Base-by-base conservation (phyloP, 1,139 yeast genomes). In the Candida mesenterica region DNA sequence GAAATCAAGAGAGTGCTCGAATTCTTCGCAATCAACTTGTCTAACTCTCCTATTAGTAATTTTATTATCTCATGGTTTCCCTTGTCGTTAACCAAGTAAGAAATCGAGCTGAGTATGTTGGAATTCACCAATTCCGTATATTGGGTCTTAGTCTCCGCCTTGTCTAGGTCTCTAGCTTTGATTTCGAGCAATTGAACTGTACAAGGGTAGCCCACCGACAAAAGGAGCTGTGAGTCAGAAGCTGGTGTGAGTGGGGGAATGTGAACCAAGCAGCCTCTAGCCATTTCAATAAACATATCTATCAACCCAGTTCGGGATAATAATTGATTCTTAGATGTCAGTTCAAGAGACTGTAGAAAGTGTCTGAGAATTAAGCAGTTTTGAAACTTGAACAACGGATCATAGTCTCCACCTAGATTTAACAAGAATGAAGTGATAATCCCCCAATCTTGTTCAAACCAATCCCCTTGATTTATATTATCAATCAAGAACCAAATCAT, bases 401-500 rank as follows among this genome's bases (percentile, higher is more conserved):
- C 76, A 34, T 68, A 67, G 40, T 75, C 76, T 46, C 79, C 83
- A 15, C 77, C 51, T 8, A 76, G 52, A 40, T 75, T 75, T 16
- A 79, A 52, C 4, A 65, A 56, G 7, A 77, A 68, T 1, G 84
- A 76, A 0, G 78, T 58, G 1, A 76, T 42, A 4, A 73, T 39
- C 19, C 72, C 58, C 77, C 80, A 75, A 36, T 62, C 42, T 4
- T 52, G 42, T 18, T 51, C 41, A 13, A 46, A 42, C 41, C 54
- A 38, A 13, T 52, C 27, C 2, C 49, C 48, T 0, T 37, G 31
- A 4, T 47, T 37, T 3, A 53, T 35, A 5, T 41, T 28, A 2
- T 44, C 39, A 1, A 72, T 46, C 16, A 65, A 40, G 29, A 57
- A 53, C 50, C 62, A 60, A 3, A 68, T 58, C 49, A 53, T 49